Evolutionary conservation across 495 filamentous ascomycete genomes (phyloP).

Genomic region (Podospora anserina): DNA sequence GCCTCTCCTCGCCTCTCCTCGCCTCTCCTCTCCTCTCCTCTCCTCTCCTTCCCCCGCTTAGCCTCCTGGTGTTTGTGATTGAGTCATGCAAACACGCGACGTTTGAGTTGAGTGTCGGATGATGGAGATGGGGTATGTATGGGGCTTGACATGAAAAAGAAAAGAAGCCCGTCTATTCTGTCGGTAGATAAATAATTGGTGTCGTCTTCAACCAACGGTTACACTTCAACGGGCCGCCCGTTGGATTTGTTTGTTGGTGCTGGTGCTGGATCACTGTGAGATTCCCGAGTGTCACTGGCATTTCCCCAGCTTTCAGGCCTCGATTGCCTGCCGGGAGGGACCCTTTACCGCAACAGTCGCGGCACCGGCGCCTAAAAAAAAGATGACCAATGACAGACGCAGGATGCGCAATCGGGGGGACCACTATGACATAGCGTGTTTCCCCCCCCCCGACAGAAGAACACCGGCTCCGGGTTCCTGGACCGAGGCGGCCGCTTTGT

Average conservation of each 20-base stretch:
- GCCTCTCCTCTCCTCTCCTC: neutral
- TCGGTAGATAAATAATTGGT: neutral
- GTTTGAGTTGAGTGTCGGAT: neutral
- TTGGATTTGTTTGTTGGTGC: too few relatives aligned
- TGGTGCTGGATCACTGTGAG: neutral
- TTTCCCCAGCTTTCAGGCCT: constrained; percentile 7
- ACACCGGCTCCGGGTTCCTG: neutral
- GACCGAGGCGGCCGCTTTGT: neutral
- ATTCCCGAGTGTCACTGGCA: neutral
- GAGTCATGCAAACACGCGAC: constrained; percentile 1
- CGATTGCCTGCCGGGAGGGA: neutral
- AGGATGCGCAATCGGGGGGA: neutral
- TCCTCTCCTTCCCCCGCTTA: neutral
- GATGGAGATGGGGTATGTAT: neutral
- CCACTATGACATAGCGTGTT: constrained; percentile 9
- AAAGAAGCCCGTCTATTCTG: neutral
- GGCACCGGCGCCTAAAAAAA: constrained; percentile 12
- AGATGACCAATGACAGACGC: constrained; percentile 8
- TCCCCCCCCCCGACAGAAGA: neutral
- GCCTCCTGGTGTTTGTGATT: neutral
- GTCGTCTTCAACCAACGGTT: neutral
- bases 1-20: too few relatives aligned
- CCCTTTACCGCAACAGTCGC: neutral
- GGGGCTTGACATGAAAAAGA: neutral
- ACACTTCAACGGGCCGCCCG: neutral